Conservation (phyloP, 164 flowering plant species). For the Cinnamomum chago region DNA sequence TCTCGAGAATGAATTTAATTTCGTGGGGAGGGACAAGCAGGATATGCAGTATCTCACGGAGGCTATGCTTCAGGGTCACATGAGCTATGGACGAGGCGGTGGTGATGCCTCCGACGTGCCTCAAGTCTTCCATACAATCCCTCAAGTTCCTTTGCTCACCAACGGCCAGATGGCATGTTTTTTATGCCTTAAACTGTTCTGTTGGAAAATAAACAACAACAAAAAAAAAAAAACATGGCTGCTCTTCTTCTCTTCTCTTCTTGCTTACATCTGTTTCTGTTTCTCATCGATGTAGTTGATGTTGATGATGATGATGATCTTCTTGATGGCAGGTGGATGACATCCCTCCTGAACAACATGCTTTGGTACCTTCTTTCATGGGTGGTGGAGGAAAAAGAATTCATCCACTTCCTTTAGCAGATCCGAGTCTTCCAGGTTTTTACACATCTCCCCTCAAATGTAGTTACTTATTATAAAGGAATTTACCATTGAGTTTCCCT, state of each 20-base stretch:
- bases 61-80: slow-evolving; percentile 35
- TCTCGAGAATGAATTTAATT: no score
- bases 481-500: neutral
- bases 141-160: slow-evolving; percentile 37
- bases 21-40: no score
- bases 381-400: slow-evolving; percentile 44
- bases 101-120: slow-evolving; percentile 32
- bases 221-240: no score
- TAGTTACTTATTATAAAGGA: neutral
- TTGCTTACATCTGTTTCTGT: neutral
- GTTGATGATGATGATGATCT: neutral
- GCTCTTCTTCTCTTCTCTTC: neutral
- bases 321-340: slow-evolving; percentile 35
- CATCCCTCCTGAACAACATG: slow-evolving; percentile 51
- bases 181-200: neutral
- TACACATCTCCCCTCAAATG: neutral
- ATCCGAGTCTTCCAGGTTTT: slow-evolving; percentile 37
- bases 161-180: slow-evolving; percentile 34
- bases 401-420: slow-evolving; percentile 52
- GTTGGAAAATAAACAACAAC: no score
- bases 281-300: no score
- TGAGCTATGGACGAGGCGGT: slow-evolving; percentile 35
- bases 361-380: slow-evolving; percentile 45
- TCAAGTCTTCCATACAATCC: slow-evolving; percentile 34
- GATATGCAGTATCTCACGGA: no score